Evolutionary conservation across 202 grass and related monocot genomes (phyloP), one percentile per base, ranked within the genome.

Genomic region (Dendrocalamus latiflorus): DNA sequence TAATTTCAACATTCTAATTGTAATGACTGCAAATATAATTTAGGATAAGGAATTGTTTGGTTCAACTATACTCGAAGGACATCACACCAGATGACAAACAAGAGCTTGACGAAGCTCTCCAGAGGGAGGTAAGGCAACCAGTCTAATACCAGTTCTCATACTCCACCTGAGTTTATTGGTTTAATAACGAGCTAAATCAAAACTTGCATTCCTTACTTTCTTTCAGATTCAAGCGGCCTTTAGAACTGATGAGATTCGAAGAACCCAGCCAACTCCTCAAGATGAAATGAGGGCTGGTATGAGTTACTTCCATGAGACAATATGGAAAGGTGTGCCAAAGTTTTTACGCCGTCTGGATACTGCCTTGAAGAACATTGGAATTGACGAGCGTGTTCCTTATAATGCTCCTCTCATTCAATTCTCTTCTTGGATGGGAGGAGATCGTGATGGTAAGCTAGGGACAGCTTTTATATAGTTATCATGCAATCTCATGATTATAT

Each of bases 21-120:
- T 49, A 4, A 66, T 85, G n/a, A 1, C 6, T 65, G 48, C 11
- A 44, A 68, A 58, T 20, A 79, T 74, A 36, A 86, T 83, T 86
- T 82, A 97, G 94, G 84, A 94, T 97, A 84, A 86, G 94, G 33
- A 93, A 93, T 79, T 97, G 94, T 68, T 87, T 97, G 70, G 79
- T 91, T 54, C 92, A 94, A 62, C 77, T 97, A 26, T 88, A 94
- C 68, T 93, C 89, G 0, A 94, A 97, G 74, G 92, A 97, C 71
- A 91, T 94, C 44, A 97, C 88, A 84, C 92, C 94, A 57, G 92
- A 97, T 86, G 94, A 97, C 59, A 97, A 97, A 81, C 94, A 94
- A 97, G 80, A n/a, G n/a, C n/a, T n/a, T n/a, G n/a, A n/a, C n/a
- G n/a, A n/a, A n/a, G n/a, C n/a, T n/a, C n/a, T n/a, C n/a, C n/a